phyloP scores from a whole-genome alignment of 2,329 filamentous ascomycete species.

The Stylonectria norvegica region DNA sequence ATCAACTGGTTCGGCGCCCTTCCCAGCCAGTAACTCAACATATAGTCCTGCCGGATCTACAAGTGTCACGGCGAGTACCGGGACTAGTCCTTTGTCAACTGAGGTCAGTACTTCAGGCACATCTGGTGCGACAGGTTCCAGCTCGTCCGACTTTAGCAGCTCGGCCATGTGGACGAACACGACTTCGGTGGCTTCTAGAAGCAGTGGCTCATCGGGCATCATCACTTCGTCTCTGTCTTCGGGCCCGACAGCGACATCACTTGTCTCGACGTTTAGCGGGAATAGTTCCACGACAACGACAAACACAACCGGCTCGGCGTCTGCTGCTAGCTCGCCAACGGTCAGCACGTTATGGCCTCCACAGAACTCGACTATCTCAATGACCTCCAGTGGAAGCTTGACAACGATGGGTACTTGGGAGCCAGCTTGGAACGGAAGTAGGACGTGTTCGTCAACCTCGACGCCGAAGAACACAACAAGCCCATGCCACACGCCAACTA shows the following conservation, averaged over 20 bases:
- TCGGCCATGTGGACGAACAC: conserved; percentile 16
- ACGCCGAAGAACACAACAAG: conserved; percentile 3
- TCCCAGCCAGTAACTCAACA: conserved; percentile 15
- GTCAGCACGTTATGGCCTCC: conserved; percentile 5
- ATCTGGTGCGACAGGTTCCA: conserved; percentile 13
- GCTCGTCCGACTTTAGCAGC: conserved; percentile 6
- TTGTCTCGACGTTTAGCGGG: conserved; percentile 2
- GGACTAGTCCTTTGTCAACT: conserved; percentile 6
- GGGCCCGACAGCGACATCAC: not conserved
- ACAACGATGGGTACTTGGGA: not conserved
- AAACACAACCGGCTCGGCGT: conserved; percentile 5
- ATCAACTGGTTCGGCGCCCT: conserved; percentile 5
- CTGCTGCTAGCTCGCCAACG: conserved; percentile 6
- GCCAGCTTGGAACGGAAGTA: conserved; percentile 3
- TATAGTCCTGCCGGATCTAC: conserved; percentile 7
- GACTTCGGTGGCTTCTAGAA: conserved; percentile 9
- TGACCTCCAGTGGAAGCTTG: conserved; percentile 2
- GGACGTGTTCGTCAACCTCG: conserved; percentile 7
- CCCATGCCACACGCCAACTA: conserved; percentile 12
- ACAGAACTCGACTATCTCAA: conserved; percentile 17
- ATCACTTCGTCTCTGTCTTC: conserved; percentile 4
- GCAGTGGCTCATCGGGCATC: conserved; percentile 9
- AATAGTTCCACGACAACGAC: conserved; percentile 4
- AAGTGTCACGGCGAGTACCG: conserved; percentile 7
- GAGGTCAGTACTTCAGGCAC: conserved; percentile 13